A percentile compares a stretch with the other conserved stretches of the same genome.
Evolutionary conservation across 1,139 yeast genomes (phyloP).

Genomic region (Spencermartinsiella ligniputridi): DNA sequence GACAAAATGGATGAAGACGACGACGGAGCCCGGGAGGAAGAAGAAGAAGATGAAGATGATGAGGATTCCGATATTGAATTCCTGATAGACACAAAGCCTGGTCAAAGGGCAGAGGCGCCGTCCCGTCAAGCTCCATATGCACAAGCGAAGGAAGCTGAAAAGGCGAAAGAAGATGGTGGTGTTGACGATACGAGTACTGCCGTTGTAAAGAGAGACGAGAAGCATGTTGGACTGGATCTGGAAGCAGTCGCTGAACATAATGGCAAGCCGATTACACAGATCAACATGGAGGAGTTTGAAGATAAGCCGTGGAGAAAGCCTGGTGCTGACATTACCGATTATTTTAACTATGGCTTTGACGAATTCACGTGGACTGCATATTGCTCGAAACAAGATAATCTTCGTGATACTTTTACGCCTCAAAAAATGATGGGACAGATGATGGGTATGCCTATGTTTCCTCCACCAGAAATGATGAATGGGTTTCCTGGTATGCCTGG

Average conservation of each 20-base stretch:
- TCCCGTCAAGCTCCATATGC: conserved; percentile 27
- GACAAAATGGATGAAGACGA: conserved; percentile 20
- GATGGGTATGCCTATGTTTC: conserved; percentile 27
- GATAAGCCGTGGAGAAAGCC: conserved; percentile 99
- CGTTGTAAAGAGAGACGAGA: conserved; percentile 6
- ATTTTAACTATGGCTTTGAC: conserved; percentile 93
- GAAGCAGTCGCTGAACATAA: conserved; percentile 75
- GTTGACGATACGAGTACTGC: conserved; percentile 10
- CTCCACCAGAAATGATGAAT: conserved; percentile 22
- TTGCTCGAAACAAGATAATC: conserved; percentile 79
- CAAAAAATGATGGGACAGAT: conserved; percentile 36
- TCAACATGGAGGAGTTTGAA: conserved; percentile 77
- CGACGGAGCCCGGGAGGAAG: conserved; percentile 22
- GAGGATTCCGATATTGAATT: conserved; percentile 52
- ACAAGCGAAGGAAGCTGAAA: conserved; percentile 24
- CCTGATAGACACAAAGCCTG: conserved; percentile 49
- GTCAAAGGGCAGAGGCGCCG: conserved; percentile 34
- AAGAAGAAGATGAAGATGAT: conserved; percentile 26
- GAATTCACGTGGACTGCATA: conserved; percentile 96
- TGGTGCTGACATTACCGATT: conserved; percentile 91
- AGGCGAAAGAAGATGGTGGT: conserved; percentile 17
- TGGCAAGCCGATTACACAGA: conserved; percentile 78
- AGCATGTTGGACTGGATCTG: conserved; percentile 51
- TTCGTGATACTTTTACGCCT: conserved; percentile 73
- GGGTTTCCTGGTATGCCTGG: conserved; percentile 17